Evolutionary conservation across 345 rosid species (phyloP), one percentile per base, ranked within the genome.

Genomic region (Aquilaria malaccensis): DNA sequence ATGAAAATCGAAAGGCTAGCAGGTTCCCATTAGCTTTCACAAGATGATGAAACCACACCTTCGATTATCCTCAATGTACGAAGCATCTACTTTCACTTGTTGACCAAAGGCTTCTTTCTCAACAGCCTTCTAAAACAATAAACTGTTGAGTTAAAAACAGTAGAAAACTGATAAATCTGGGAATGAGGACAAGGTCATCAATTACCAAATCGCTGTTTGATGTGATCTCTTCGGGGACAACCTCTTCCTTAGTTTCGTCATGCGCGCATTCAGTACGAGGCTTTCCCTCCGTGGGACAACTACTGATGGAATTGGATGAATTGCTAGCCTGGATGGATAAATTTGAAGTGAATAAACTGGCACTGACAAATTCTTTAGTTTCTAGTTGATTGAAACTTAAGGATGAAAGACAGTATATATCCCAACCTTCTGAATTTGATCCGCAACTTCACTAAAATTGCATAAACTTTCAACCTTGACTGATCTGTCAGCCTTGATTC

Each of bases 361-460:
- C 32, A 33, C 29, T 31, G 9, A 56, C 13, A 63, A 50, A 2
- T 13, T 5, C 12, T 15, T 51, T 9, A 37, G 43, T 37, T 11
- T 10, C 0, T 29, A 22, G 14, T 9, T 1, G 48, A 30, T 13
- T 37, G 11, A 22, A 56, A 57, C 30, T 51, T 58, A n/a, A 50
- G 31, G 65, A 50, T 31, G 9, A 70, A 65, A 11, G 52, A 70
- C 15, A 46, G 33, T 33, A 52, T 62, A 45, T 37, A 31, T 59
- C 55, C 54, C 55, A 49, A 89, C 96, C 95, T 90, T 84, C 30
- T 72, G 73, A n/a, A 60, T 50, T 52, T 67, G 77, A 31, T 85
- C 92, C 14, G 71, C 89, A 57, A 80, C 93, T 62, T 86, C 91
- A 63, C 82, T 78, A 72, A 90, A 88, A 80, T 84, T 87, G 70